These are phyloP conservation scores for Ilex asprella DNA, from an alignment of 257 asterid genomes.

Conservation along the genomic window DNA sequence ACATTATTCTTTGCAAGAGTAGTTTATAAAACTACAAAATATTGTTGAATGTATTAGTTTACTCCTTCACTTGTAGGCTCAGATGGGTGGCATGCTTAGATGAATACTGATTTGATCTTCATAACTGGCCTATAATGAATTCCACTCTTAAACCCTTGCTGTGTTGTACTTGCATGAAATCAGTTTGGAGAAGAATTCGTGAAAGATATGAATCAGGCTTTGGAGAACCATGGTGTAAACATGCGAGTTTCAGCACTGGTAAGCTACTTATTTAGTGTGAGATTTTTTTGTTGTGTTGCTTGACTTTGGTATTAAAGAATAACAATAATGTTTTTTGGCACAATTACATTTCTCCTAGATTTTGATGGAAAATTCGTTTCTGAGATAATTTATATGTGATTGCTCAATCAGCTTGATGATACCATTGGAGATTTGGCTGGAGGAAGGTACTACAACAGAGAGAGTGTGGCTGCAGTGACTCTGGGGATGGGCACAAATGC, in stretches of 20 bases:
- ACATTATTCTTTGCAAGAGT: no score
- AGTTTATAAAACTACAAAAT: no score
- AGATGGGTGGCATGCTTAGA: no score
- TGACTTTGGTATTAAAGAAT: neutral
- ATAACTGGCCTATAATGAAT: no score
- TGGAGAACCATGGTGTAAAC: slow-evolving; percentile 48
- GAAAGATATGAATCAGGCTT: slow-evolving; percentile 43
- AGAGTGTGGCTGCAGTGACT: slow-evolving; percentile 61
- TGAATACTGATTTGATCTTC: neutral
- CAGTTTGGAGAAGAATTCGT: slow-evolving; percentile 50
- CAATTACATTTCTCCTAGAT: neutral
- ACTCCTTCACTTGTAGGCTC: no score
- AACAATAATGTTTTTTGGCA: no score
- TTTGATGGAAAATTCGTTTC: neutral
- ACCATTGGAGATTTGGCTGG: slow-evolving; percentile 79
- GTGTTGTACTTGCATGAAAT: neutral
- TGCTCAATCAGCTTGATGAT: slow-evolving; percentile 45
- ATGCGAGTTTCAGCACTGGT: slow-evolving; percentile 59
- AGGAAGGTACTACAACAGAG: slow-evolving; percentile 65
- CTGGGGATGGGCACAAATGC: slow-evolving; percentile 66
- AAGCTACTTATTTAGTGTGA: slow-evolving; percentile 6
- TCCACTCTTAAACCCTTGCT: no score
- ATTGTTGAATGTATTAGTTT: no score
- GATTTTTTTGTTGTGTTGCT: neutral
- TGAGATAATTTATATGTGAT: neutral